Evolutionary conservation across 805 yeast species (phyloP), one percentile per base, ranked within the genome.

Genomic region (Candida maesae): DNA sequence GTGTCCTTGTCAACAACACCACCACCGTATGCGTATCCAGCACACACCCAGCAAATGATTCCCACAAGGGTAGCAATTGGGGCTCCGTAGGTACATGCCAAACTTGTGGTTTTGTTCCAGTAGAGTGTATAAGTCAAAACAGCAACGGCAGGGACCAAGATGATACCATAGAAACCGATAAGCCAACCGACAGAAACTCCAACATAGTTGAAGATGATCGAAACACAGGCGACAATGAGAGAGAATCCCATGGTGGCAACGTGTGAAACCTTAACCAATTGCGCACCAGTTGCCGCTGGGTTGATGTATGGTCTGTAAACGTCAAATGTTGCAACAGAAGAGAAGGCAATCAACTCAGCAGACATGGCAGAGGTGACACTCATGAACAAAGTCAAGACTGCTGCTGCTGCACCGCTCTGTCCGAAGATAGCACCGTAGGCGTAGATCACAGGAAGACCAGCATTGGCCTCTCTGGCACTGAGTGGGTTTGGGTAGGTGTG

Each of bases 341-440:
- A 63, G 41, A 67, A 60, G 4, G 71, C 72, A 45, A 68, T 65
- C 36, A 67, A 50, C 41, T 68, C 73, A 5, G 72, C 70, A 14
- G 69, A 63, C 28, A 65, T 53, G 3, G 74, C 71, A 13, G 71
- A 64, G 4, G 74, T 69, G 16, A 64, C 71, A 21, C 73, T 59
- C 70, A 68, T 63, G 51, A 66, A 70, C 8, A 69, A 39, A 59
- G 66, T 67, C 16, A 67, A 40, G 25, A 69, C 53, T 1, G 64
- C 68, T 10, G 68, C 68, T 19, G 63, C 69, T 13, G 71, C 70
- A 12, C 73, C 74, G 29, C 61, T 49, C 33, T 56, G 60, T n/a
- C 74, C 74, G 21, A 69, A 50, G 4, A 69, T 50, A 39, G 90
- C 85, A 16, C 74, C 60, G 44, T 60, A 45, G 2, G 65, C 68